Evolutionary conservation across 73 alveolate species (phyloP).

Genomic region (Tetrahymena thermophila): DNA sequence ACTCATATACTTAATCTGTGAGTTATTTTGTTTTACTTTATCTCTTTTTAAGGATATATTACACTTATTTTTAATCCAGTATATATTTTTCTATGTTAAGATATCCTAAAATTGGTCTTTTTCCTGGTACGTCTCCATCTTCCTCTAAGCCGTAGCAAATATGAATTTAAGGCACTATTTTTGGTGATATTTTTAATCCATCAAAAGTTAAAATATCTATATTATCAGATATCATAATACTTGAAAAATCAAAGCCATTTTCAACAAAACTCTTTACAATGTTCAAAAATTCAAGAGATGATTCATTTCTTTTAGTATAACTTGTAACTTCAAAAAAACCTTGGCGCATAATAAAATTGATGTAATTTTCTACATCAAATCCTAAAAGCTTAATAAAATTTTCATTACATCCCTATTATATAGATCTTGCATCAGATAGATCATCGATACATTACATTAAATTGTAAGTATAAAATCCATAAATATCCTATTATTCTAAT

Average conservation of each 20-base stretch:
- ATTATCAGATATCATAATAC: neutral
- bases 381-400: neutral
- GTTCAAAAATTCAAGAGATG: neutral
- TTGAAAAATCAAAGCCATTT: neutral
- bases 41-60: neutral
- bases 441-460: neutral
- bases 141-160: neutral
- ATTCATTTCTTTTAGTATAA: neutral
- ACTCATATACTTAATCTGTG: neutral
- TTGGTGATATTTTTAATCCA: neutral
- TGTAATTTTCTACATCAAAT: neutral
- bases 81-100: neutral
- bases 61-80: neutral
- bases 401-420: neutral
- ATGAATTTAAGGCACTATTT: neutral
- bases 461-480: neutral
- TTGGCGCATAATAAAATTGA: neutral
- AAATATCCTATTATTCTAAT: neutral
- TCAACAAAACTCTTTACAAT: neutral
- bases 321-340: neutral
- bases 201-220: neutral
- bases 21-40: no score
- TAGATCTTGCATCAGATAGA: neutral
- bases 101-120: neutral
- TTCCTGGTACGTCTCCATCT: neutral